Percentiles rank a stretch among this genome's conserved stretches.
phyloP scores from a whole-genome alignment of 2,329 filamentous ascomycete genomes.

The Stagonosporopsis cucurbitacearum region DNA sequence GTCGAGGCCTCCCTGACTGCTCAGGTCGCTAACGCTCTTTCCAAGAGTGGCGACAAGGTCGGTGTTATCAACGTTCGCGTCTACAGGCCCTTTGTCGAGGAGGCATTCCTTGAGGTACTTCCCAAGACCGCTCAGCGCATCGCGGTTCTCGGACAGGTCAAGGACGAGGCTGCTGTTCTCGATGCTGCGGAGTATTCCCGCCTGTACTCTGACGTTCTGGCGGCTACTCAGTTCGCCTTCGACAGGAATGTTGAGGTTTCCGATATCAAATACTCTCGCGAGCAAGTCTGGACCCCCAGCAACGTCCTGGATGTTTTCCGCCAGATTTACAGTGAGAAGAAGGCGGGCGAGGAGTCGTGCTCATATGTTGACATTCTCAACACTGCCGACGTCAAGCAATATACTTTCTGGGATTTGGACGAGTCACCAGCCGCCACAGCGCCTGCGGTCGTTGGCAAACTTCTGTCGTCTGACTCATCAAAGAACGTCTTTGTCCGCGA shows the following conservation, averaged over 20 bases:
- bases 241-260: conserved; percentile 68
- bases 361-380: conserved; percentile 63
- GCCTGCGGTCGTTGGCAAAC: conserved; percentile 66
- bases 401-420: conserved; percentile 92
- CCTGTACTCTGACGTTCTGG: conserved; percentile 89
- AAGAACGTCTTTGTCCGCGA: conserved; percentile 67
- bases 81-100: conserved; percentile 94
- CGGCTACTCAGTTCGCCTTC: conserved; percentile 74
- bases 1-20: conserved; percentile 85
- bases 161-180: conserved; percentile 71
- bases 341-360: conserved; percentile 45
- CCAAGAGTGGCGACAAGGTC: conserved; percentile 75
- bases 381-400: conserved; percentile 71
- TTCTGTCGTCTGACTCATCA: conserved; percentile 65
- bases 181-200: conserved; percentile 82
- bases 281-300: conserved; percentile 67
- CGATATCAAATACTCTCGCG: conserved; percentile 89
- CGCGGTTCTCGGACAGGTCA: conserved; percentile 88
- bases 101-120: conserved; percentile 84
- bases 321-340: conserved; percentile 53
- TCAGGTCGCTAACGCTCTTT: conserved; percentile 77
- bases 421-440: conserved; percentile 71
- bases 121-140: conserved; percentile 77
- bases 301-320: conserved; percentile 58
- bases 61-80: conserved; percentile 91